Conservation (phyloP, 1,284 basidiomycete species). For the Ustilago trichophora region DNA sequence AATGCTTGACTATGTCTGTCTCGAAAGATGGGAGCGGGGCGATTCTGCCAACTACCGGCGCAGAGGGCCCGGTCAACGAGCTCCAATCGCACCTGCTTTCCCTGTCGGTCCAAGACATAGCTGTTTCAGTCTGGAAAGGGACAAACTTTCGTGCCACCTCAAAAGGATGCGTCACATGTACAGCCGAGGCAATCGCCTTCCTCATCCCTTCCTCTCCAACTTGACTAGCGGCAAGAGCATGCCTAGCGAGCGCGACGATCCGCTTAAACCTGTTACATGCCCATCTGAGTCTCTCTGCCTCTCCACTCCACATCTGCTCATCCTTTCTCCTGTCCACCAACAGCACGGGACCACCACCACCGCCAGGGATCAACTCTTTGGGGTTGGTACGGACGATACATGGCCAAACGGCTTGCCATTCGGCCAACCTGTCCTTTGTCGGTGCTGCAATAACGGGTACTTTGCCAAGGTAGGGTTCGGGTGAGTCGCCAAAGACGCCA, state of each 20-base stretch:
- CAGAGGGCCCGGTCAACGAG: slow-evolving; percentile 5
- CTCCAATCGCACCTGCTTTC: slow-evolving; percentile 24
- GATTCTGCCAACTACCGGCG: slow-evolving; percentile 19
- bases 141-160: slow-evolving; percentile 3
- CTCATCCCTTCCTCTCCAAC: background rate
- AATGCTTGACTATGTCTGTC: background rate
- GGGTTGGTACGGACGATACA: slow-evolving; percentile 52
- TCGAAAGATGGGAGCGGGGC: background rate
- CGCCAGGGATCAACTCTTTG: slow-evolving; percentile 19
- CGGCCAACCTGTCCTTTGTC: slow-evolving; percentile 74
- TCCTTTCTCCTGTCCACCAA: slow-evolving; percentile 53
- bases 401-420: slow-evolving; percentile 67
- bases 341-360: slow-evolving; percentile 8
- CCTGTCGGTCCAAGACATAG: slow-evolving; percentile 8
- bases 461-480: slow-evolving; percentile 68
- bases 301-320: slow-evolving; percentile 21
- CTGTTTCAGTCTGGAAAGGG: background rate
- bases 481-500: slow-evolving; percentile 11
- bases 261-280: slow-evolving; percentile 34
- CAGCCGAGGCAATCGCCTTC: too few relatives aligned
- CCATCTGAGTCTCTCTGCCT: slow-evolving; percentile 19
- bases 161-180: slow-evolving; percentile 48
- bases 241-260: slow-evolving; percentile 36
- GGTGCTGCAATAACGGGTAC: slow-evolving; percentile 80
- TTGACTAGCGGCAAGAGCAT: background rate